Evolutionary conservation across 2,329 filamentous ascomycete genomes (phyloP).

Genomic region (Ophiocordyceps australis): DNA sequence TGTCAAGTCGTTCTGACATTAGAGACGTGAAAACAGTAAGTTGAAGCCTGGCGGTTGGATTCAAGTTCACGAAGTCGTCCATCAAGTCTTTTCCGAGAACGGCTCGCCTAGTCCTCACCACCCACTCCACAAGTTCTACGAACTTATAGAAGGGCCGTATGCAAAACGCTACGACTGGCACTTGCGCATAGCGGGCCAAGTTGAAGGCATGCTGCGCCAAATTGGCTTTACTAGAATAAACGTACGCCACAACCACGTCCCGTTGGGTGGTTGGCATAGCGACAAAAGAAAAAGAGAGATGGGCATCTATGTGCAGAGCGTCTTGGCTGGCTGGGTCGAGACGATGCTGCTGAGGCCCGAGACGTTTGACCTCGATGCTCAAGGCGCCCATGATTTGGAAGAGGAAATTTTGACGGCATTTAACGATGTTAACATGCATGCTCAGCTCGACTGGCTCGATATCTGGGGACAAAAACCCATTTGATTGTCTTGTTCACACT

Average conservation of each 20-base stretch:
- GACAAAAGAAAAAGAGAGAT: conserved; percentile 15
- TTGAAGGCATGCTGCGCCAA: conserved; percentile 11
- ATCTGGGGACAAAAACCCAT: conserved; percentile 20
- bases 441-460: conserved; percentile 15
- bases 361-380: conserved; percentile 12
- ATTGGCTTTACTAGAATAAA: conserved; percentile 16
- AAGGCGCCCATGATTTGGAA: conserved; percentile 14
- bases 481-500: no score
- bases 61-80: conserved; percentile 17
- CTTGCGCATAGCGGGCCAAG: conserved; percentile 9
- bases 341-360: conserved; percentile 15
- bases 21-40: no score
- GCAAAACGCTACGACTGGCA: conserved; percentile 16
- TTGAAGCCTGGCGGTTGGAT: conserved; percentile 20
- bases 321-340: conserved; percentile 15
- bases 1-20: neutral
- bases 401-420: conserved; percentile 13
- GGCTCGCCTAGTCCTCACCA: conserved; percentile 9
- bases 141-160: conserved; percentile 13
- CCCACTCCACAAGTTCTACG: conserved; percentile 14
- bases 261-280: conserved; percentile 19
- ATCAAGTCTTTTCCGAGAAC: conserved; percentile 14
- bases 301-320: conserved; percentile 16
- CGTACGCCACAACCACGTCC: conserved; percentile 10
- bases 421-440: conserved; percentile 14